Base-by-base conservation (phyloP, 106 monocot genomes). In the Apostasia shenzhenica region DNA sequence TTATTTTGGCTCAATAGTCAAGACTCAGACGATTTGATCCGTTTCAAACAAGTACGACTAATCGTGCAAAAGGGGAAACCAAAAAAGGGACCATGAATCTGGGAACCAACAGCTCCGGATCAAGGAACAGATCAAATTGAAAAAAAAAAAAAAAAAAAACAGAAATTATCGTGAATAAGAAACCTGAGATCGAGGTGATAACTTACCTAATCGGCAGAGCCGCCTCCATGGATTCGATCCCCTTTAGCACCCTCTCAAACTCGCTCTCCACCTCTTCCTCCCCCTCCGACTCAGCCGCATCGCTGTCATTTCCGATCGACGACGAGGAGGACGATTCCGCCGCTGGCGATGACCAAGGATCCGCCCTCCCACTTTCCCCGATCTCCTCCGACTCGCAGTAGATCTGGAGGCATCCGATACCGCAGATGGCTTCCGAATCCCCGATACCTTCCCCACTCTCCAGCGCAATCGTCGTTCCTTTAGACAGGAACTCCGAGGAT, bases 271-370 rank as follows among this genome's bases (percentile, higher is more conserved):
- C 75, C 40, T 75, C 67, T 13, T 10, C 56, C n/a, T 8, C 57
- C 59, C 59, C 67, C 39, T 1, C 41, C 39, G 26, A 46, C 48
- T 12, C n/a, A 61, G 5, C 59, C 14, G 14, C 67, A 12, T 67
- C 75, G 40, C 75, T 75, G 56, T 75, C 59, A 49, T 46, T 42
- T 59, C 75, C 75, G 5, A 75, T 75, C 37, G 75, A 75, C 39
- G 75, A 75, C 10, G 57, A 57, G 10, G 75, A 75, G 9, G 67
- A 75, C 3, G 49, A 8, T 41, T 13, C 55, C 11, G 42, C 43
- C 10, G 49, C 55, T 50, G 9, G 45, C 63, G 63, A 63, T 45
- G 73, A 38, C 54, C 41, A 38, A 41, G n/a, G 53, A 68, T 53
- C 53, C 68, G 41, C 8, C 68, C 40, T 45, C 57, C 55, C 50